phyloP scores from a whole-genome alignment of 768 basidiomycete species.

The Kondoa subrosea region DNA sequence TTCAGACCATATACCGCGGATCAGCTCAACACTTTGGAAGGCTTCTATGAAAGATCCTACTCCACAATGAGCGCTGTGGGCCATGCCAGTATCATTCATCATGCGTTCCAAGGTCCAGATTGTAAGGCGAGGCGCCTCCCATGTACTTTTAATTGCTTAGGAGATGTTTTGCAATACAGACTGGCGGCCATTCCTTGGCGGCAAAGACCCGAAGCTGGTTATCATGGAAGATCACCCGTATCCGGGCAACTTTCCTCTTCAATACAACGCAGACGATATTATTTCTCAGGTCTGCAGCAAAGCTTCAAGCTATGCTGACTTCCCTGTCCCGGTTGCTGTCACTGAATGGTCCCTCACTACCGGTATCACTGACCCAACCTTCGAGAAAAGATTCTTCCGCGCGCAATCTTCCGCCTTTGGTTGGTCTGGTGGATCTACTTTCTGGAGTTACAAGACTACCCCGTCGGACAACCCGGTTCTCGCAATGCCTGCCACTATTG shows the following conservation, averaged over 20 bases:
- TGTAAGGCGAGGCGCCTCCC: too few relatives aligned
- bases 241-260: constrained; percentile 28
- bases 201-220: constrained; percentile 8
- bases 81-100: constrained; percentile 6
- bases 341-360: constrained; percentile 27
- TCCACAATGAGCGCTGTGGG: background rate
- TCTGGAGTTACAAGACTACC: constrained; percentile 5
- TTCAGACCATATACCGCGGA: constrained; percentile 18
- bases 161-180: constrained; percentile 11
- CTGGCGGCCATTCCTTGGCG: constrained; percentile 14
- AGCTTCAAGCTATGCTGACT: constrained; percentile 17
- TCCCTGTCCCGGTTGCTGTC: constrained; percentile 26
- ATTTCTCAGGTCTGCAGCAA: constrained; percentile 26
- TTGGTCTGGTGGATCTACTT: constrained; percentile 7
- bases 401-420: constrained; percentile 1
- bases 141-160: background rate
- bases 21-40: constrained; percentile 10
- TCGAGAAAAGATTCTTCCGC: constrained; percentile 25
- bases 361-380: constrained; percentile 22
- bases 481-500: background rate
- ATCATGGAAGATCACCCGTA: constrained; percentile 14
- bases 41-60: constrained; percentile 14
- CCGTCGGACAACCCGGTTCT: background rate
- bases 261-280: constrained; percentile 21
- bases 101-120: constrained; percentile 9